A percentile compares a stretch with the other conserved stretches of the same genome.
Conservation (phyloP, 257 asterid species). For the Haberlea rhodopensis region DNA sequence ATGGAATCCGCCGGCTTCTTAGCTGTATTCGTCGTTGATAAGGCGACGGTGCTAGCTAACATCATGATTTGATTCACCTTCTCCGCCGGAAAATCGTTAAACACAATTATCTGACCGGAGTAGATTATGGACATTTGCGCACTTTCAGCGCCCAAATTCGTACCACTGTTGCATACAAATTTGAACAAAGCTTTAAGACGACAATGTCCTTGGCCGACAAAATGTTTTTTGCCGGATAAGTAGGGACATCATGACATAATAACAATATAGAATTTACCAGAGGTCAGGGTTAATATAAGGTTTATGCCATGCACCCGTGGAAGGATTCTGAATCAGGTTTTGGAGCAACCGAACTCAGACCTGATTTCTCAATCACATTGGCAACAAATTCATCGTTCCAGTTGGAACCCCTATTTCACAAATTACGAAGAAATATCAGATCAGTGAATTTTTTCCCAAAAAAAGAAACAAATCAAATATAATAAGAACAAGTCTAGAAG, state of each 20-base stretch:
- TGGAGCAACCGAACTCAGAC: too few relatives aligned
- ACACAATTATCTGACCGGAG: slow-evolving; percentile 42
- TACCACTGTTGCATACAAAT: slow-evolving; percentile 21
- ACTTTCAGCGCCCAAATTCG: slow-evolving; percentile 26
- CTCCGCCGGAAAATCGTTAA: slow-evolving; percentile 49
- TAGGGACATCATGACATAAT: neutral
- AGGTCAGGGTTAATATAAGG: slow-evolving; percentile 19
- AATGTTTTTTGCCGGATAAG: too few relatives aligned
- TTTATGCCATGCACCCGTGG: slow-evolving; percentile 28
- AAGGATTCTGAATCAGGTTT: too few relatives aligned
- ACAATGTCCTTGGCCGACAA: too few relatives aligned
- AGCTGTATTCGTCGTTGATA: slow-evolving; percentile 19
- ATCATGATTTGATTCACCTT: slow-evolving; percentile 42
- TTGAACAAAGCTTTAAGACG: too few relatives aligned
- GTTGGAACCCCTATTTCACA: slow-evolving; percentile 38
- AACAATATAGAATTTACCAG: slow-evolving; percentile 33
- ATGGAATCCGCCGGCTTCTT: slow-evolving; percentile 42
- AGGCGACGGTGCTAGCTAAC: too few relatives aligned
- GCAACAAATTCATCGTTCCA: slow-evolving; percentile 44
- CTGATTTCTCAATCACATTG: slow-evolving; percentile 46
- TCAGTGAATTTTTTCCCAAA: too few relatives aligned
- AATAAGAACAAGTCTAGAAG: neutral
- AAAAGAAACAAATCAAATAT: neutral
- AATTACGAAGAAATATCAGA: too few relatives aligned
- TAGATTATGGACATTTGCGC: slow-evolving; percentile 53